A percentile compares a stretch with the other conserved stretches of the same genome.
Evolutionary conservation across 2,329 filamentous ascomycete species (phyloP).

Genomic region (Mycogone perniciosa): DNA sequence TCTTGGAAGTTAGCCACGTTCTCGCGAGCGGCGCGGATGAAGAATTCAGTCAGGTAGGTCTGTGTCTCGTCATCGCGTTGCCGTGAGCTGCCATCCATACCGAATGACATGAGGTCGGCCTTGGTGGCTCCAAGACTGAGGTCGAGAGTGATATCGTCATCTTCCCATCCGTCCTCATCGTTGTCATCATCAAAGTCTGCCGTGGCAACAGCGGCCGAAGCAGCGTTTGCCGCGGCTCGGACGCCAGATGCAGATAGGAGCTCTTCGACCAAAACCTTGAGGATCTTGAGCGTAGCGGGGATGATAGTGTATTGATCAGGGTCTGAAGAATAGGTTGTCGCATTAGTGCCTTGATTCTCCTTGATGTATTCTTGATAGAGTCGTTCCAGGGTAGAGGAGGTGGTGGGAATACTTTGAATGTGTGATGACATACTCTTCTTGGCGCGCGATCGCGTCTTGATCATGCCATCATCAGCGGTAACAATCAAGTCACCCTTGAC

Average conservation of each 20-base stretch:
- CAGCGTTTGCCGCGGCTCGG: slow-evolving; percentile 53
- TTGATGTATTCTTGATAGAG: slow-evolving; percentile 17
- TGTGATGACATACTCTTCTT: slow-evolving; percentile 58
- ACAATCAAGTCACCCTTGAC: slow-evolving; percentile 92
- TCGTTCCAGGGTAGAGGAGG: slow-evolving; percentile 14
- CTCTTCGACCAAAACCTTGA: slow-evolving; percentile 94
- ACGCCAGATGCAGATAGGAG: slow-evolving; percentile 71
- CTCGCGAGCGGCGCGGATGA: slow-evolving; percentile 53
- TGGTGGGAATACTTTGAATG: slow-evolving; percentile 15
- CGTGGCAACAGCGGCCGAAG: slow-evolving; percentile 57
- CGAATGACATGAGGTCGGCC: slow-evolving; percentile 73
- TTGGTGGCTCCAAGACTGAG: slow-evolving; percentile 64
- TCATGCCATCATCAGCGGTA: slow-evolving; percentile 64
- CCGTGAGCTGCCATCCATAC: slow-evolving; percentile 53
- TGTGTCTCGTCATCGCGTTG: slow-evolving; percentile 87
- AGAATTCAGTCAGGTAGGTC: slow-evolving; percentile 76
- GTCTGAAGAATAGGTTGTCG: slow-evolving; percentile 41
- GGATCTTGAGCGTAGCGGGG: slow-evolving; percentile 83
- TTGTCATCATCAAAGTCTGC: slow-evolving; percentile 57
- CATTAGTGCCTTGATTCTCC: slow-evolving; percentile 22
- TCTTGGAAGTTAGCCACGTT: slow-evolving; percentile 50
- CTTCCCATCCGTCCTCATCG: slow-evolving; percentile 82
- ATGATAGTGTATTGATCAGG: slow-evolving; percentile 87
- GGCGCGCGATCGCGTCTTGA: slow-evolving; percentile 89
- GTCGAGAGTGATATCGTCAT: slow-evolving; percentile 70